These are phyloP conservation scores for Boletus calvinii DNA, from an alignment of 1,284 basidiomycete species.

Conservation along the genomic window DNA sequence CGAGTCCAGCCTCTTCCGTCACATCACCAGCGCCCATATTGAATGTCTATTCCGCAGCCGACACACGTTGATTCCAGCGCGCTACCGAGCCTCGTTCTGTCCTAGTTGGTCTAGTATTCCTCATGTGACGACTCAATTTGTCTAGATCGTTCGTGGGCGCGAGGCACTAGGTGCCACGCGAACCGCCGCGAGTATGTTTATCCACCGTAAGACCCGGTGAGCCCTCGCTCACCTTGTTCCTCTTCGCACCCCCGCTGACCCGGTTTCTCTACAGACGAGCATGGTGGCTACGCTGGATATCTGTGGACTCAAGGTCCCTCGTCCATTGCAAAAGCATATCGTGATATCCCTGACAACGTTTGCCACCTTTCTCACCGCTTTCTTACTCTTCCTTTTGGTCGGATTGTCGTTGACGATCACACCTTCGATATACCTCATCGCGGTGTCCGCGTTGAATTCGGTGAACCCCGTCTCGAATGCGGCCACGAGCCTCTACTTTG, in stretches of 20 bases:
- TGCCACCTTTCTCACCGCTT: slow-evolving; percentile 51
- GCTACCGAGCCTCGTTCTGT: background rate
- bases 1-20: no score
- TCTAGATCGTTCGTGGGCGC: background rate
- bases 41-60: no score
- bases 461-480: slow-evolving; percentile 45
- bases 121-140: slow-evolving; percentile 3
- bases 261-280: background rate
- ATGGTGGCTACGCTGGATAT: slow-evolving; percentile 21
- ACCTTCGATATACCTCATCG: slow-evolving; percentile 67
- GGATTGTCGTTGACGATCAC: slow-evolving; percentile 73
- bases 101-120: background rate
- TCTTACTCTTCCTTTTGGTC: slow-evolving; percentile 71
- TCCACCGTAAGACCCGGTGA: background rate
- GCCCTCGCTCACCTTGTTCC: background rate
- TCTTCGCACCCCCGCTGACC: background rate
- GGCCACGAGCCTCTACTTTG: slow-evolving; percentile 65
- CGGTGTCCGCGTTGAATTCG: slow-evolving; percentile 44
- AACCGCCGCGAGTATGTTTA: background rate
- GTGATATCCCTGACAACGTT: slow-evolving; percentile 46
- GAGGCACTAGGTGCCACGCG: background rate
- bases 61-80: slow-evolving; percentile 2
- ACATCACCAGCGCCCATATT: no score
- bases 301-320: slow-evolving; percentile 22
- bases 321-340: slow-evolving; percentile 47